Evolutionary conservation across 139 green algal genomes (phyloP), one percentile per base, ranked within the genome.

Genomic region (Micractinium conductrix): DNA sequence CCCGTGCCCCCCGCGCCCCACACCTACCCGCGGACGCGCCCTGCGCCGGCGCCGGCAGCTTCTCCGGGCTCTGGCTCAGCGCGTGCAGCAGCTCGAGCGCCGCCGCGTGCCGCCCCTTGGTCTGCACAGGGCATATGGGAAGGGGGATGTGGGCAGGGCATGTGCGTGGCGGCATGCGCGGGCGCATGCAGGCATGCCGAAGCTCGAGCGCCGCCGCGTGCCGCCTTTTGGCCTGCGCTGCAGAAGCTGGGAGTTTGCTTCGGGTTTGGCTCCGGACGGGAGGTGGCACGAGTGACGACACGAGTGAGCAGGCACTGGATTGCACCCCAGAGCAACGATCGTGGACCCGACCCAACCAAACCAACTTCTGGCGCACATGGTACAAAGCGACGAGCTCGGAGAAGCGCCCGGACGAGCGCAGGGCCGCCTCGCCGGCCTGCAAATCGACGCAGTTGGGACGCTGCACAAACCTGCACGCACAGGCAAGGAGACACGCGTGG

Each of bases 301-400:
- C n/a, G n/a, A n/a, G n/a, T n/a, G n/a, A n/a, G n/a, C n/a, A n/a
- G n/a, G n/a, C n/a, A n/a, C n/a, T n/a, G n/a, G n/a, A n/a, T n/a
- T n/a, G n/a, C n/a, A n/a, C n/a, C n/a, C n/a, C n/a, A n/a, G n/a
- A n/a, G n/a, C n/a, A n/a, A n/a, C n/a, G n/a, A n/a, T n/a, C n/a
- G n/a, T n/a, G n/a, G n/a, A n/a, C n/a, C n/a, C n/a, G n/a, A n/a
- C n/a, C n/a, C n/a, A n/a, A n/a, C n/a, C n/a, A n/a, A n/a, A n/a
- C n/a, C n/a, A n/a, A n/a, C n/a, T n/a, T n/a, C n/a, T n/a, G n/a
- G n/a, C 48, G 0, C 21, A 75, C 88, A 78, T 93, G 91, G 85
- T 96, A 97, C 83, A 98, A 80, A 22, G 92, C 92, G 26, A 95
- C 92, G 63, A 98, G 92, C 91, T 98, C 96, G 42, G 92, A 91